Evolutionary conservation across 2,329 filamentous ascomycete species (phyloP).

Genomic region (Colletotrichum tofieldiae): DNA sequence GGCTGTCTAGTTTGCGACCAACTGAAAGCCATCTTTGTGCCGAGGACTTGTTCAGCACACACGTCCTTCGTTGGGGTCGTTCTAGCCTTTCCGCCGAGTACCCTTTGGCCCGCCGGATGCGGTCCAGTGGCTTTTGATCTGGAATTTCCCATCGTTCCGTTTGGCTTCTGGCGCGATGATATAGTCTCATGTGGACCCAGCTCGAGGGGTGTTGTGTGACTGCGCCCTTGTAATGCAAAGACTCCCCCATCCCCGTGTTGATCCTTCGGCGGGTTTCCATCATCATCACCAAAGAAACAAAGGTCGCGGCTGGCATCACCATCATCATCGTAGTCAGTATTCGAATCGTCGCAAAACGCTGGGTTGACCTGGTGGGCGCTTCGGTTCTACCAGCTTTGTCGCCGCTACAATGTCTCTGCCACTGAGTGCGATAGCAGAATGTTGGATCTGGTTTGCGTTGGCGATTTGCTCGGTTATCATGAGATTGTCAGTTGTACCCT

Average conservation of each 20-base stretch:
- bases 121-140: slow-evolving; percentile 10
- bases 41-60: not conserved
- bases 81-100: not conserved
- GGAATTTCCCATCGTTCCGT: slow-evolving; percentile 2
- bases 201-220: not conserved
- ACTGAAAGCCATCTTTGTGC: slow-evolving; percentile 11
- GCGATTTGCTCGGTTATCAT: slow-evolving; percentile 22
- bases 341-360: too few relatives aligned
- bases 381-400: not conserved
- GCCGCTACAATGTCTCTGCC: slow-evolving; percentile 21
- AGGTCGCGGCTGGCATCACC: not conserved
- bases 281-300: not conserved
- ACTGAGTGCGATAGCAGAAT: slow-evolving; percentile 23
- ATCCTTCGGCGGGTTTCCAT: not conserved
- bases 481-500: slow-evolving; percentile 23
- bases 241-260: not conserved
- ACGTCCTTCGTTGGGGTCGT: not conserved
- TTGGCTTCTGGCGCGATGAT: not conserved
- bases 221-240: not conserved
- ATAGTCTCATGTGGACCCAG: slow-evolving; percentile 3
- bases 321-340: not conserved
- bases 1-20: slow-evolving; percentile 18
- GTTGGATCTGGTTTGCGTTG: slow-evolving; percentile 31
- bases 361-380: not conserved
- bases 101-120: slow-evolving; percentile 17